Base-by-base conservation (phyloP, 2,329 filamentous ascomycete genomes). In the Colletotrichum truncatum region DNA sequence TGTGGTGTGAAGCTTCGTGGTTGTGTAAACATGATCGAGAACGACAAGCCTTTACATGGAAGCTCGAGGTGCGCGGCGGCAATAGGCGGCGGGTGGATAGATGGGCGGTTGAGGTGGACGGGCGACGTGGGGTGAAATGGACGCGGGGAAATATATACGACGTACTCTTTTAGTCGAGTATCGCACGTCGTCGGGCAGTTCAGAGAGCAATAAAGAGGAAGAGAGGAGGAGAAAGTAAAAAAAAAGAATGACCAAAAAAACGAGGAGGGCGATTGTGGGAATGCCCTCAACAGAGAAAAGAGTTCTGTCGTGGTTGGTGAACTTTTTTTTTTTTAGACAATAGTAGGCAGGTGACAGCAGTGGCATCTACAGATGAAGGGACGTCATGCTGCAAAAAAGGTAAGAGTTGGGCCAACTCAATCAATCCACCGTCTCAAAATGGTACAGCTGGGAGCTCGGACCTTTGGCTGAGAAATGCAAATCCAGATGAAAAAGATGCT, bases 1-100 rank as follows among this genome's bases (percentile, higher is more conserved):
- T 75, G 73, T 77, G 73, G 72, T 74, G 74, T 69, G 72, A 71
- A 70, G 70, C 69, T 73, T 68, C 71, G 70, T 69, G 73, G 72
- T 74, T 75, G 74, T 73, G 76, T 74, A 74, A 79, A 80, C 78
- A 81, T 81, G 78, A 77, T 81, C 78, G 72, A 71, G 72, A 67
- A 46, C 68, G 71, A 65, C 64, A 53, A 65, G 63, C 65, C 64
- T 64, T 76, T 67, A 77, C 76, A 76, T 77, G 71, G 34, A 43
- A 63, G 34, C 48, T n/a, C 28, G 41, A 38, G 41, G 30, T 52
- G 54, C 48, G 41, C 49, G 26, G 49, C 58, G 41, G 58, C 58
- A 28, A 32, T 16, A 45, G 39, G 49, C 21, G 6, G 12, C 36
- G 11, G 39, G 38, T 8, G 10, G 23, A 10, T n/a, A 14, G 14